Percentiles rank a stretch among this genome's conserved stretches.
Evolutionary conservation across 2,329 filamentous ascomycete species (phyloP).

Genomic region (Phialophora macrospora): DNA sequence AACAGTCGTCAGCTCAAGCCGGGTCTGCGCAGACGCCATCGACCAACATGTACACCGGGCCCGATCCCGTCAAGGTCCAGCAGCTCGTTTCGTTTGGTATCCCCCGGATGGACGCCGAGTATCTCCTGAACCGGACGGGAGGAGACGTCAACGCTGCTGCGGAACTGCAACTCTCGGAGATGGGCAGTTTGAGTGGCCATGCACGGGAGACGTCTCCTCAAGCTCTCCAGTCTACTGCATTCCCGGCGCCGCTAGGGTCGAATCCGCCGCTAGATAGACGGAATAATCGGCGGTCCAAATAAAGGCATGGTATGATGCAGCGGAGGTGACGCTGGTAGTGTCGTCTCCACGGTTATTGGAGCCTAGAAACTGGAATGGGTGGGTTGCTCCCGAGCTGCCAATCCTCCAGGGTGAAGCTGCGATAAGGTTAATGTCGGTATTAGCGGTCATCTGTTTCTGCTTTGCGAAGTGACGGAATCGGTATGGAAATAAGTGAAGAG

Average conservation of each 20-base stretch:
- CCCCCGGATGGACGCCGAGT: conserved; percentile 4
- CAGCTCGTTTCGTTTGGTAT: conserved; percentile 14
- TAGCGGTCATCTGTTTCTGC: neutral
- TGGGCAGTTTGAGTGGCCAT: neutral
- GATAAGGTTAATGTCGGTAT: neutral
- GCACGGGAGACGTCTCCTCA: neutral
- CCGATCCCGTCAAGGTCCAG: conserved; percentile 8
- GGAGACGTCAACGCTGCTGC: conserved; percentile 18
- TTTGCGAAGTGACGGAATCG: neutral
- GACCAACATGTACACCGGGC: neutral
- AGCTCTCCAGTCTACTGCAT: neutral
- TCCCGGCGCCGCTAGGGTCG: neutral
- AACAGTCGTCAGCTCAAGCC: neutral
- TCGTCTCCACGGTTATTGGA: neutral
- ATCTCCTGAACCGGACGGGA: conserved; percentile 11
- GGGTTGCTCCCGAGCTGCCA: too few relatives aligned
- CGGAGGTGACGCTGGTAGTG: neutral
- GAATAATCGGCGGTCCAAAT: neutral
- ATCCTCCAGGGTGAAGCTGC: too few relatives aligned
- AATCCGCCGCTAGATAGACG: neutral
- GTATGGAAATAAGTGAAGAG: too few relatives aligned
- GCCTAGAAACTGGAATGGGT: neutral
- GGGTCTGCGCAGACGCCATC: neutral
- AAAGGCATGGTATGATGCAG: neutral
- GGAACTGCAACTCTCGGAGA: conserved; percentile 6